Base-by-base conservation (phyloP, 768 basidiomycete genomes). In the Lyophyllum semitale region DNA sequence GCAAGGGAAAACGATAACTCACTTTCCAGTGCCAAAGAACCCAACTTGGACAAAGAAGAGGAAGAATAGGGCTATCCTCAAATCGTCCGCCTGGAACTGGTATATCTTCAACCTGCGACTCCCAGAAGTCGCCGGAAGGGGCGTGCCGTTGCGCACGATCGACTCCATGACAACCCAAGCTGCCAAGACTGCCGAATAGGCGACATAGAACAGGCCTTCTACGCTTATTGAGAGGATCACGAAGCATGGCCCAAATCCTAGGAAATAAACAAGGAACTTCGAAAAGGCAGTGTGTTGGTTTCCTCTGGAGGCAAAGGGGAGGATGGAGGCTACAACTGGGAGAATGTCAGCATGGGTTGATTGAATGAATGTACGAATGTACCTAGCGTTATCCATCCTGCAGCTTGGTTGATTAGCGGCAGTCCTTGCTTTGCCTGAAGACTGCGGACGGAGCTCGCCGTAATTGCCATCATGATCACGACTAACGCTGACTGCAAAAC, bases 1-100 rank as follows among this genome's bases (percentile, higher is more conserved):
- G 33, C 46, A 48, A 51, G 45, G 52, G 26, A 18, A 23, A 17
- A 49, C 6, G n/a, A 42, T 1, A 9, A 77, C 88, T 61, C 71
- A 89, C 88, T 89, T 91, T 74, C 89, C 89, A 33, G 84, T 90
- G 8, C 91, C 91, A 64, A 92, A 93, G 70, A 93, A 93, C 2
- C 85, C 92, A 38, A 91, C 82, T 62, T 95, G 92, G 7, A 93
- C 86, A 60, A 94, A 92, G 68, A 91, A 91, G 55, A 95, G 69
- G 71, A 93, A 93, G 67, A 92, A 90, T 20, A 93, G 59, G 0
- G 88, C 90, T 50, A 89, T 84, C 45, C 92, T 73, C 12, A 92
- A 67, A 55, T 92, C 88, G 35, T 88, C 87, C 33, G 70, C 68
- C 57, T 72, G 76, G 65, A 85, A 82, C n/a, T 66, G 62, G 62